A percentile compares a stretch with the other conserved stretches of the same genome.
phyloP scores from a whole-genome alignment of 2,329 filamentous ascomycete genomes.

The Alternaria metachromatica region DNA sequence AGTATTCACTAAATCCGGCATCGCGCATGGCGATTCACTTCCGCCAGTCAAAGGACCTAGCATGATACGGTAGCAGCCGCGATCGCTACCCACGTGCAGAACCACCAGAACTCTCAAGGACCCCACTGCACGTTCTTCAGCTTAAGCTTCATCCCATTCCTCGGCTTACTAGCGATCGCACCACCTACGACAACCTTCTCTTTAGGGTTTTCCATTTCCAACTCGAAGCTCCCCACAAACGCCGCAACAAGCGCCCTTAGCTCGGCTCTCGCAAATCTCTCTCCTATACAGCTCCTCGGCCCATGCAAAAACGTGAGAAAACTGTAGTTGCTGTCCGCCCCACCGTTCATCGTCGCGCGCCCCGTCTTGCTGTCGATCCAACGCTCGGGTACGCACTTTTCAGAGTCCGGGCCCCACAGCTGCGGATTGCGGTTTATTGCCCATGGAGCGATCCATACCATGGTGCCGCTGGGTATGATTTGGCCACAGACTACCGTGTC shows the following conservation, averaged over 20 bases:
- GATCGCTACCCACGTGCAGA: not conserved
- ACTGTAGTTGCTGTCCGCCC: constrained; percentile 48
- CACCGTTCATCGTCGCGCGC: constrained; percentile 50
- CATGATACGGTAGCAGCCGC: not conserved
- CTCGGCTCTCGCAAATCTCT: constrained; percentile 48
- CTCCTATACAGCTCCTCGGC: constrained; percentile 49
- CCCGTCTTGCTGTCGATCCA: constrained; percentile 52
- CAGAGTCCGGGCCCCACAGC: constrained; percentile 53
- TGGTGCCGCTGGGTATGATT: constrained; percentile 49
- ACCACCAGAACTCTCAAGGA: not conserved
- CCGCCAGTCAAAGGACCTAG: not conserved
- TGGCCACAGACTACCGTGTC: constrained; percentile 44
- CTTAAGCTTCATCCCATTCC: constrained; percentile 47
- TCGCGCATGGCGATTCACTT: not conserved
- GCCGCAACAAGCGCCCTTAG: constrained; percentile 45
- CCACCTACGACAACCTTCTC: constrained; percentile 41
- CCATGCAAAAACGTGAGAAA: constrained; percentile 55
- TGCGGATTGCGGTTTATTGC: constrained; percentile 52
- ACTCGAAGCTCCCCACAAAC: constrained; percentile 44
- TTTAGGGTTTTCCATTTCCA: constrained; percentile 41
- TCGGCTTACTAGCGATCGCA: constrained; percentile 49
- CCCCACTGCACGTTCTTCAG: constrained; percentile 35
- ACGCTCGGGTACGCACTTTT: constrained; percentile 53
- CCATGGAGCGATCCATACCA: constrained; percentile 49
- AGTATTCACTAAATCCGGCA: not conserved